Conservation (phyloP, 2,329 filamentous ascomycete genomes). For the Claviceps pazoutovae region DNA sequence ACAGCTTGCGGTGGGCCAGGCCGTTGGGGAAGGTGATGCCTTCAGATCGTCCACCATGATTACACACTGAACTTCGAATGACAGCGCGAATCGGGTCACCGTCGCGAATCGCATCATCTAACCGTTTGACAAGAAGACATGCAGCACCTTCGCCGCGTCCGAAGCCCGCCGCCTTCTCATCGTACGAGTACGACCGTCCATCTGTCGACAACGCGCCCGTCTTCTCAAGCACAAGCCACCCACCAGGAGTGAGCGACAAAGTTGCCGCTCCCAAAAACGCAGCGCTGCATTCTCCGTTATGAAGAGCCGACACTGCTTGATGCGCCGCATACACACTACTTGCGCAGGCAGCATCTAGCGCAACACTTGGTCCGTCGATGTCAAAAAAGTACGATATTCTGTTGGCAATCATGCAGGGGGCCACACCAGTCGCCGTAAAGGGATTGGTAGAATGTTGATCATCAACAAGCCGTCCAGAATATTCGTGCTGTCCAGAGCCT, state of each 20-base stretch:
- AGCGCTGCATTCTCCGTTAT: constrained; percentile 4
- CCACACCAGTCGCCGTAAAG: constrained; percentile 5
- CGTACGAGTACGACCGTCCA: constrained; percentile 20
- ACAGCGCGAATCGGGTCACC: constrained; percentile 22
- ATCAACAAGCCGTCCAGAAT: not conserved
- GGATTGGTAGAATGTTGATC: constrained; percentile 1
- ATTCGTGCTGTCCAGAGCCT: constrained; percentile 2
- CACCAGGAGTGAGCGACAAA: constrained; percentile 5
- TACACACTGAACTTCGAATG: constrained; percentile 5
- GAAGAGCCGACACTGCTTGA: constrained; percentile 9
- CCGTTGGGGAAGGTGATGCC: constrained; percentile 7
- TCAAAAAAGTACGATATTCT: constrained; percentile 11
- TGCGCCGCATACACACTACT: constrained; percentile 22
- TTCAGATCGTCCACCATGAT: constrained; percentile 4
- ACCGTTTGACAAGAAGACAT: constrained; percentile 27
- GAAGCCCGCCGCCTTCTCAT: constrained; percentile 28
- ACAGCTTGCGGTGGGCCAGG: constrained; percentile 17
- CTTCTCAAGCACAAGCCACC: constrained; percentile 7
- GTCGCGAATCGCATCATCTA: constrained; percentile 27
- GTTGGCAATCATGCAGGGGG: constrained; percentile 7
- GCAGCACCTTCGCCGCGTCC: constrained; percentile 30
- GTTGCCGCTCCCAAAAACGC: constrained; percentile 10
- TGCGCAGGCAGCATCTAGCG: constrained; percentile 27
- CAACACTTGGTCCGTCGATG: constrained; percentile 11
- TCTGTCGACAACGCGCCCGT: constrained; percentile 13